Base-by-base conservation (phyloP, 441 rosid species). In the Jatropha multifida region DNA sequence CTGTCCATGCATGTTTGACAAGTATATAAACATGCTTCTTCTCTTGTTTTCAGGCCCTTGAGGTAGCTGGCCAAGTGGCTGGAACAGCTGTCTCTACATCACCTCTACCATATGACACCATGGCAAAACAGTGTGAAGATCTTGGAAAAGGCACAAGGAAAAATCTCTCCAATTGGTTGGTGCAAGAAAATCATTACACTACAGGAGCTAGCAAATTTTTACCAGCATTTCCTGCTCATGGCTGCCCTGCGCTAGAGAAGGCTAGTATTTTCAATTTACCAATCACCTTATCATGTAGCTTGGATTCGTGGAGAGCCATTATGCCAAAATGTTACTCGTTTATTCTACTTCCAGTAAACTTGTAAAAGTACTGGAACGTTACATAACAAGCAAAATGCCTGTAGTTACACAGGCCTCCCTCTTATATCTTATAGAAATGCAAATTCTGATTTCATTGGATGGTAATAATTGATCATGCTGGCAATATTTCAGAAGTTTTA, bases 31-130 rank as follows among this genome's bases (percentile, higher is more conserved):
- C 62, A 4, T 32, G 18, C 4, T 42, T 60, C 14, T 49, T 59
- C 51, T n/a, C 44, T 3, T 55, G 66, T 74, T 64, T 81, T 71
- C 87, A 96, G 98, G 97, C 99, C 3, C 97, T 94, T 18, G 90
- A 88, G 87, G 97, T 94, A 42, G 99, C 98, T 40, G 97, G 98
- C 80, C 94, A 92, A 83, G 98, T 96, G 71, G 97, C 94, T 27
- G 96, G 89, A 76, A 84, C 94, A 72, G 81, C 93, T 6, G 80
- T 91, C 79, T 88, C 97, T 65, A 86, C 91, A 52, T 96, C 98
- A 15, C 98, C 97, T 3, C 96, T 92, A 68, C 97, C 99, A 52
- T 94, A 85, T 37, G 81, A 90, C 76, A 79, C 97, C 72, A 85
- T 90, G 97, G 81, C 97, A 37, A 88, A 86, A 80, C 94, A 86